Percentiles rank a stretch among this genome's conserved stretches.
Conservation (phyloP, 2,329 filamentous ascomycete species). For the Davidsoniella eucalypti region DNA sequence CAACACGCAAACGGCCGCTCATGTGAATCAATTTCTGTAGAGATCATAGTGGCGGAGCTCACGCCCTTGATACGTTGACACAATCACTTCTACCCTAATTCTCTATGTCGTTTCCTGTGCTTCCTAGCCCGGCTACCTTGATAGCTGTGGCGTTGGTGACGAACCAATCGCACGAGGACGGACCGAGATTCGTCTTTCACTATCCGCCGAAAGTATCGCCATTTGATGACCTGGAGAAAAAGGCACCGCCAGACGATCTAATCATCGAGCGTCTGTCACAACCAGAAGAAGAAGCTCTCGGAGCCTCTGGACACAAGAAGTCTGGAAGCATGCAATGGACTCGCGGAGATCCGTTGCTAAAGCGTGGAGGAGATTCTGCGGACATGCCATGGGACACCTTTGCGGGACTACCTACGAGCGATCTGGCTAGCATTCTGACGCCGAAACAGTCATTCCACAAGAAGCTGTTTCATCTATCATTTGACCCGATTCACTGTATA, state of each 20-base stretch:
- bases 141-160: conserved; percentile 60
- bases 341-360: conserved; percentile 24
- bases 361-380: conserved; percentile 32
- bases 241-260: conserved; percentile 33
- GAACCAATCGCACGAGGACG: conserved; percentile 51
- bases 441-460: conserved; percentile 65
- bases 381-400: conserved; percentile 55
- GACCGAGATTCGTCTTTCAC: conserved; percentile 72
- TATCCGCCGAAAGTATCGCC: conserved; percentile 48
- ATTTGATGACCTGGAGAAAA: conserved; percentile 20
- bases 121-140: conserved; percentile 38
- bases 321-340: conserved; percentile 18
- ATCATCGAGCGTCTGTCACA: conserved; percentile 31
- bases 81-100: conserved; percentile 5
- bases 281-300: conserved; percentile 17
- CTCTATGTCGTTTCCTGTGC: conserved; percentile 31
- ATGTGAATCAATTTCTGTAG: not conserved
- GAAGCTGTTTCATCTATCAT: conserved; percentile 61
- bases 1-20: not conserved
- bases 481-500: conserved; percentile 66
- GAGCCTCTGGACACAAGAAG: conserved; percentile 15
- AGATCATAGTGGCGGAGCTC: too few species aligned
- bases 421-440: conserved; percentile 64
- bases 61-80: too few species aligned
- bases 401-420: conserved; percentile 56